phyloP scores from a whole-genome alignment of 805 yeast genomes.

The Candida gorgasii region DNA sequence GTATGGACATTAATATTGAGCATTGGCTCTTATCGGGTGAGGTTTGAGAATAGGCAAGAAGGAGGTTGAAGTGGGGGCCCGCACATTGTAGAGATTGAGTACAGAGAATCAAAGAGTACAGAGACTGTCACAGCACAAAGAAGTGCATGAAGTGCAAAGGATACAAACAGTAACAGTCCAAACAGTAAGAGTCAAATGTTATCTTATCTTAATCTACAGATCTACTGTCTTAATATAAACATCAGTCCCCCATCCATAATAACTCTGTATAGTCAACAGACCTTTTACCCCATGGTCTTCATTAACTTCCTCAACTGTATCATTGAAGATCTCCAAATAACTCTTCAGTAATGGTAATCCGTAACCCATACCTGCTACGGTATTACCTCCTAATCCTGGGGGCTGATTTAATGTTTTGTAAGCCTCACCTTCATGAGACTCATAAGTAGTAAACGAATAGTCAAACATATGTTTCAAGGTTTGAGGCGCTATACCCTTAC shows the following conservation, averaged over 20 bases:
- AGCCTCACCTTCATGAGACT: slow-evolving; percentile 56
- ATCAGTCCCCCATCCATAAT: slow-evolving; percentile 49
- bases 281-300: slow-evolving; percentile 25
- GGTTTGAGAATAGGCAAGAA: not conserved
- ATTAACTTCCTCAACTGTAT: slow-evolving; percentile 21
- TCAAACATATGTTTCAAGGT: slow-evolving; percentile 71
- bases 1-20: not conserved
- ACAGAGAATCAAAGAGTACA: too few species aligned
- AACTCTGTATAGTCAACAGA: slow-evolving; percentile 42
- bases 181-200: not conserved
- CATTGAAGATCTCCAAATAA: slow-evolving; percentile 44
- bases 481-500: slow-evolving; percentile 81
- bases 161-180: not conserved
- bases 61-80: not conserved
- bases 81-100: too few species aligned
- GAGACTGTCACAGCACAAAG: too few species aligned
- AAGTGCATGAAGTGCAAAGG: too few species aligned
- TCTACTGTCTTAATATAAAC: slow-evolving; percentile 42
- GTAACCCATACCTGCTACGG: slow-evolving; percentile 94
- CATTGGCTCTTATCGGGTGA: not conserved
- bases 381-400: slow-evolving; percentile 68
- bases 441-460: slow-evolving; percentile 83
- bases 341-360: slow-evolving; percentile 80
- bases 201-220: not conserved
- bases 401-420: slow-evolving; percentile 64